Evolutionary conservation across 768 basidiomycete species (phyloP), one percentile per base, ranked within the genome.

Genomic region (Coprinellus micaceus): DNA sequence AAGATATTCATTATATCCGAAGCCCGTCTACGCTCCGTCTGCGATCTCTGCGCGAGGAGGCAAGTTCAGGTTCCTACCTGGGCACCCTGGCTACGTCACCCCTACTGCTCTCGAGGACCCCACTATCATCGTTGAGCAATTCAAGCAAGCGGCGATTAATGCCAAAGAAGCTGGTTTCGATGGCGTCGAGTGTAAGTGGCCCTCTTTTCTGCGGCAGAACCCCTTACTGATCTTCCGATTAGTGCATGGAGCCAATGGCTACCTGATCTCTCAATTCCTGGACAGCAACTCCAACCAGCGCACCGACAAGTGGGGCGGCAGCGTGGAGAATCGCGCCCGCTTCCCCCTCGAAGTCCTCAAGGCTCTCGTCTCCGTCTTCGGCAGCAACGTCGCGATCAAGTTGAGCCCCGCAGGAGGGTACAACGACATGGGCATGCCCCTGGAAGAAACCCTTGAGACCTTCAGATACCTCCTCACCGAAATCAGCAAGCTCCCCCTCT

Each of bases 261-360:
- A 77, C 56, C 65, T 80, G 11, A 52, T 77, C 30, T 67, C 76
- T 54, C 81, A 84, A 57, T 83, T 84, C 71, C 65, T 82, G 17
- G 79, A 83, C 56, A 67, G 63, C 47, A 72, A 64, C 2, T 65
- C 76, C 77, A 53, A 60, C 25, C 28, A 56, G 15, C 77, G 83
- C 19, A 81, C 76, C 13, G 84, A 84, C 67, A 64, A 76, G 52
- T 88, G 80, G 73, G 85, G 85, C 9, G 86, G 85, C 4, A 78
- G 75, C 39, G 57, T 79, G 40, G 80, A 83, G 67, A 83, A 83
- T 64, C 76, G 85, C n/a, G 64, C 75, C 1, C 69, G 82, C 3
- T 84, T 87, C 63, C 72, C 70, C 0, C 72, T 82, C 4, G 80
- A 83, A 63, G 71, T 81, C 43, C 63, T 82, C 21, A 77, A 80